These are phyloP conservation scores for Fremontodendron californicum DNA, from an alignment of 345 rosid species.

Conservation along the genomic window DNA sequence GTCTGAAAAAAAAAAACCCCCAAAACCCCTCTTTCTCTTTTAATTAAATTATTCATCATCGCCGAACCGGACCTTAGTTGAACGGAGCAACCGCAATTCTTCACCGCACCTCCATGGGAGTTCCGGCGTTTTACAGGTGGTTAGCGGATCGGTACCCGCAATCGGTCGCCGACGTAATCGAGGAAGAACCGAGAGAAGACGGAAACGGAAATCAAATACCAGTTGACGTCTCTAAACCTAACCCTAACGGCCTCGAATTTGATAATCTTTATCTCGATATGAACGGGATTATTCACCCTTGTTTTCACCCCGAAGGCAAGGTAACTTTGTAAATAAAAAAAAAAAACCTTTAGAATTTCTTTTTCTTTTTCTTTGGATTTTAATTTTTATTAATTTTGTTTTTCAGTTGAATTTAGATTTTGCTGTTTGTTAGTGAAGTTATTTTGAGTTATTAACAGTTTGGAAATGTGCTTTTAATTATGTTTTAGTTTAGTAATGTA, in stretches of 20 bases:
- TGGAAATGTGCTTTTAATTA: background rate
- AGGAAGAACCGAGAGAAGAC: conserved; percentile 56
- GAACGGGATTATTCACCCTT: conserved; percentile 94
- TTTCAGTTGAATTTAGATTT: background rate
- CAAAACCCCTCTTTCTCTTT: background rate
- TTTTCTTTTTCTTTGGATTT: background rate
- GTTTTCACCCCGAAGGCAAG: conserved; percentile 98
- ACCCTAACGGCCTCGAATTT: conserved; percentile 89
- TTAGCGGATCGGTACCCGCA: conserved; percentile 90
- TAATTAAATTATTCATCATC: background rate
- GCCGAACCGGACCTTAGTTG: background rate
- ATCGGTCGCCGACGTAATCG: conserved; percentile 74
- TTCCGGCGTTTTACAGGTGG: conserved; percentile 96
- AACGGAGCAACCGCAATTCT: conserved; percentile 1
- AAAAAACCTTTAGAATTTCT: background rate
- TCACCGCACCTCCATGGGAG: conserved; percentile 60
- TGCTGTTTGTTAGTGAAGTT: too few relatives aligned
- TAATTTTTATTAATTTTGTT: background rate
- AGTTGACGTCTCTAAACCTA: conserved; percentile 65
- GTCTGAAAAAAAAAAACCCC: background rate
- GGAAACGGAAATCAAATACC: conserved; percentile 37
- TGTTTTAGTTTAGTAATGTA: background rate
- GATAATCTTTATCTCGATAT: conserved; percentile 92
- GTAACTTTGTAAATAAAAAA: conserved; percentile 32
- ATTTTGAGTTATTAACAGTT: background rate